Conservation (phyloP, 2,329 filamentous ascomycete genomes). For the Madurella mycetomatis region DNA sequence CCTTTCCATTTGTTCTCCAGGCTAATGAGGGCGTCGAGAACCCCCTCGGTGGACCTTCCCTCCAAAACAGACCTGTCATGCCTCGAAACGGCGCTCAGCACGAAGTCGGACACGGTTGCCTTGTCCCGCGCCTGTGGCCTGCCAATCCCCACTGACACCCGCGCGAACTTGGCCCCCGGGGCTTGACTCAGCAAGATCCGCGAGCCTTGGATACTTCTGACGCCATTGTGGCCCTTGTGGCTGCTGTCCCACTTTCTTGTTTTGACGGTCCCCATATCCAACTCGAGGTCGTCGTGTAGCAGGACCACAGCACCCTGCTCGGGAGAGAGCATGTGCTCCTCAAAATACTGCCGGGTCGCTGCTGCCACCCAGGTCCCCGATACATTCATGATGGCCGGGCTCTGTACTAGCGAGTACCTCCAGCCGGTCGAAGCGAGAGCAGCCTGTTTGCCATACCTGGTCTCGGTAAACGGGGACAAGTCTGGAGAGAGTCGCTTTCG, state of each 20-base stretch:
- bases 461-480: conserved; percentile 47
- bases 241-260: conserved; percentile 61
- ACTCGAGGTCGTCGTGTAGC: conserved; percentile 85
- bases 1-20: conserved; percentile 20
- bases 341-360: conserved; percentile 58
- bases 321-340: conserved; percentile 29
- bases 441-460: conserved; percentile 46
- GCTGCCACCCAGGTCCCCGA: conserved; percentile 66
- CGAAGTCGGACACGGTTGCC: conserved; percentile 68
- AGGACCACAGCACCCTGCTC: conserved; percentile 58
- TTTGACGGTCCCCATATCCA: conserved; percentile 61
- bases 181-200: conserved; percentile 36
- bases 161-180: conserved; percentile 43
- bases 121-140: conserved; percentile 66
- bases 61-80: conserved; percentile 15
- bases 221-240: conserved; percentile 67
- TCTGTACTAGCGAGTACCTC: conserved; percentile 68
- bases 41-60: conserved; percentile 10
- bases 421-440: conserved; percentile 45
- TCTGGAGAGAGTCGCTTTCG: conserved; percentile 42
- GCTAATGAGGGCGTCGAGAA: conserved; percentile 16
- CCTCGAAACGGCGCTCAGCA: conserved; percentile 59
- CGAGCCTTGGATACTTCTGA: conserved; percentile 60
- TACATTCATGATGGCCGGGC: conserved; percentile 76
- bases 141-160: conserved; percentile 84